These are phyloP conservation scores for Paramecium caudatum DNA, from an alignment of 73 alveolate genomes.

Conservation along the genomic window DNA sequence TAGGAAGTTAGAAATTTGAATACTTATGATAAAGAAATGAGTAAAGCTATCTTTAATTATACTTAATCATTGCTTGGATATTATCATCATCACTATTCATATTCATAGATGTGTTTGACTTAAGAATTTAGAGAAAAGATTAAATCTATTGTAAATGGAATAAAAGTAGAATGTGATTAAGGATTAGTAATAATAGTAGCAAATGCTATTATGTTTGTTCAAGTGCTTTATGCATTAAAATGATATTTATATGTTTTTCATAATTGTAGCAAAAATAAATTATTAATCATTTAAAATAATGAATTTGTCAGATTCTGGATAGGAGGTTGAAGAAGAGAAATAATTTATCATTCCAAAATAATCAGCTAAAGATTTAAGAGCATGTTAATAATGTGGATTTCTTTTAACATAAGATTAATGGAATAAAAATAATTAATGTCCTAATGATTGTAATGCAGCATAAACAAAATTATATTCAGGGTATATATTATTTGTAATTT, in stretches of 20 bases:
- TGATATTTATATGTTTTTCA: background rate
- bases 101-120: background rate
- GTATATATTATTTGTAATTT: background rate
- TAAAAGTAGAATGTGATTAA: background rate
- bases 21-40: background rate
- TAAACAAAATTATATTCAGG: background rate
- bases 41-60: constrained; percentile 11
- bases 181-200: constrained; percentile 36
- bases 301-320: constrained; percentile 23
- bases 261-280: background rate
- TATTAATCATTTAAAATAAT: background rate
- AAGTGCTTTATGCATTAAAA: constrained; percentile 17
- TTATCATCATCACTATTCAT: constrained; percentile 38
- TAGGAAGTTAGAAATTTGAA: background rate
- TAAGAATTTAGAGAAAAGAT: background rate
- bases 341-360: background rate
- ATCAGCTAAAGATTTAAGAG: background rate
- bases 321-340: background rate
- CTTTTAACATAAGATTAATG: background rate
- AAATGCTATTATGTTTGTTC: constrained; percentile 30
- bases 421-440: background rate
- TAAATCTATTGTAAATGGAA: background rate
- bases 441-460: background rate
- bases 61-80: constrained; percentile 34
- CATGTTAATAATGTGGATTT: background rate